Evolutionary conservation across 495 filamentous ascomycete species (phyloP).

Genomic region (Annulohypoxylon stygium): DNA sequence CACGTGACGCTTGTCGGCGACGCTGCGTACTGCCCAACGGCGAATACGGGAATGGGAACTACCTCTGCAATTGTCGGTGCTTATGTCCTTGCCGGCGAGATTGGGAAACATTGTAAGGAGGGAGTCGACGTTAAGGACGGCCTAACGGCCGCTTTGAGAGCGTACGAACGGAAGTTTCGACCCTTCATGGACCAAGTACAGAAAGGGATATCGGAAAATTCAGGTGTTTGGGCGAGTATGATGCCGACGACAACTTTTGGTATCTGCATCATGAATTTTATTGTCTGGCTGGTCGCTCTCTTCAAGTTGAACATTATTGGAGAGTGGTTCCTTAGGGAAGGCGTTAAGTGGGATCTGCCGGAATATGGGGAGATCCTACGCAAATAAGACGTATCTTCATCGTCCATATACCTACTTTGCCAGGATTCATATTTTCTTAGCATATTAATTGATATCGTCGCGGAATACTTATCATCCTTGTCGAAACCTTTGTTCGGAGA

Average conservation of each 20-base stretch:
- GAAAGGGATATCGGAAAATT: conserved; percentile 44
- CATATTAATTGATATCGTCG: not conserved
- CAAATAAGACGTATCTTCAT: not conserved
- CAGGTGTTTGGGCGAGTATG: conserved; percentile 21
- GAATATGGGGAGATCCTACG: conserved; percentile 54
- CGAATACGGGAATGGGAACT: conserved; percentile 65
- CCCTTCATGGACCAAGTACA: conserved; percentile 61
- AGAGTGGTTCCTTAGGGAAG: conserved; percentile 46
- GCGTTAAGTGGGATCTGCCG: conserved; percentile 59
- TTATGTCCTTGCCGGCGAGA: conserved; percentile 67
- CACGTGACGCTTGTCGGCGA: conserved; percentile 65
- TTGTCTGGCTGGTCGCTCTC: conserved; percentile 51
- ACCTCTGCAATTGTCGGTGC: conserved; percentile 61
- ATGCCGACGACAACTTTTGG: conserved; percentile 50
- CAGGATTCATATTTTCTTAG: not conserved
- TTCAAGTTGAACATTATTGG: conserved; percentile 55
- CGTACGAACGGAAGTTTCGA: conserved; percentile 58
- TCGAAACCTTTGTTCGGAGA: not conserved
- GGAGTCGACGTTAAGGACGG: conserved; percentile 10
- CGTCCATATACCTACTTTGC: no score
- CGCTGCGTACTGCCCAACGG: conserved; percentile 63
- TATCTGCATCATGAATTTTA: conserved; percentile 48
- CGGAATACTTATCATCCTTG: no score
- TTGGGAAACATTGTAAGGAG: conserved; percentile 51
- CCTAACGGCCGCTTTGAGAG: conserved; percentile 49